Base-by-base conservation (phyloP, 352 stramenopile species). In the Globisporangium cederbergense region DNA sequence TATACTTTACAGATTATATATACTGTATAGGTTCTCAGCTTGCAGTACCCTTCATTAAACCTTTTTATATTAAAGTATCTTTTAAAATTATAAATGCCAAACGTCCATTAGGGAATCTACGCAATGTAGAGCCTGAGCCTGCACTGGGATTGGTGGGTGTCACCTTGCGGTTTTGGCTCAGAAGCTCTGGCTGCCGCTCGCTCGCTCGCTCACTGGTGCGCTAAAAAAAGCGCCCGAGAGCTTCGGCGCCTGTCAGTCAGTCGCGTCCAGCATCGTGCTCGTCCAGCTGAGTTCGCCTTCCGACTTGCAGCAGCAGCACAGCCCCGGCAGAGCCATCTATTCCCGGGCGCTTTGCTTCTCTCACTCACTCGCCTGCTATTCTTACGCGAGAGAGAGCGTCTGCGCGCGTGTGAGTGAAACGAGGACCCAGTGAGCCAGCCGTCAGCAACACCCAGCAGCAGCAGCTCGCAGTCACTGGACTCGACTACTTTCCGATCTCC, bases 401-500 rank as follows among this genome's bases (percentile, higher is more conserved):
- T 42, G 36, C 36, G 36, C 36, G 36, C 14, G 36, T 42, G 36
- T 42, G 50, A 3, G 50, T 22, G 51, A 57, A 43, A 57, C 51
- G 30, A 56, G 50, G 28, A 56, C 25, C 50, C 50, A 56, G 40
- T 32, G 55, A 61, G 38, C 55, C 5, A 34, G 42, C 13, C 42
- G 47, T 5, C 38, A 20, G 54, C 22, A 3, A 28, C 18, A 6
- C 13, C 36, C 18, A 36, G 3, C 8, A 25, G 32, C 18, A 20
- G 25, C 6, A 9, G 22, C 18, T 30, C 36, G 16, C 25, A 8
- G 3, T 43, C 43, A 13, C 43, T 13, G 10, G 49, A 4, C 11
- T 43, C 34, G 54, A 34, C 36, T 50, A 60, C 54, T 60, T 60
- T 60, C 36, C 54, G 46, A 63, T 54, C 32, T 63, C 46, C 46